Evolutionary conservation across 2,329 filamentous ascomycete genomes (phyloP).

Genomic region (Penicillium expansum): DNA sequence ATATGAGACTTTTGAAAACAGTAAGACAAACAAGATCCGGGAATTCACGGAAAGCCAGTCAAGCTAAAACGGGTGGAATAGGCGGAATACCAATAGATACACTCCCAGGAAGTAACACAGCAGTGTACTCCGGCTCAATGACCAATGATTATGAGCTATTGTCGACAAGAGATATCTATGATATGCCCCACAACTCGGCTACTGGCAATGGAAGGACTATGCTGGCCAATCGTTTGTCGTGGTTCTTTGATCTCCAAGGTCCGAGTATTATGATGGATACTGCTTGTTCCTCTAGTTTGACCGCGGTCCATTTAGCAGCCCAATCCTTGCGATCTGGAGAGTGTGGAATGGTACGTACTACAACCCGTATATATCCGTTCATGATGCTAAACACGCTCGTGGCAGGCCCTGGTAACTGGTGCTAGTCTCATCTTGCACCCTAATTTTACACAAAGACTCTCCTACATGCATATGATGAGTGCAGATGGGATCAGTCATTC

Average conservation of each 20-base stretch:
- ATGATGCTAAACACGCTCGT: too few species aligned
- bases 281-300: constrained; percentile 36
- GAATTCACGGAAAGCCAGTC: too few species aligned
- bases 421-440: constrained; percentile 34
- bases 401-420: constrained; percentile 40
- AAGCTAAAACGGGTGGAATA: too few species aligned
- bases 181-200: constrained; percentile 20
- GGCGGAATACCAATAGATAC: constrained; percentile 27
- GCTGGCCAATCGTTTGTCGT: constrained; percentile 37
- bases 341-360: constrained; percentile 22
- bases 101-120: constrained; percentile 25
- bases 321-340: constrained; percentile 23
- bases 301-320: constrained; percentile 26
- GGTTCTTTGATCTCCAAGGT: constrained; percentile 38
- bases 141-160: constrained; percentile 31
- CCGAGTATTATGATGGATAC: constrained; percentile 41
- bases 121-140: constrained; percentile 29
- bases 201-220: constrained; percentile 33
- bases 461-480: constrained; percentile 38
- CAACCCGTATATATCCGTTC: too few species aligned
- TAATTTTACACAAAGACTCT: constrained; percentile 25
- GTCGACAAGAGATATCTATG: constrained; percentile 27
- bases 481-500: constrained; percentile 48
- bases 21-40: too few species aligned
- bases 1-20: constrained; percentile 26